phyloP scores from a whole-genome alignment of 192 early-diverging fungal species.

The Mortierella alpina region DNA sequence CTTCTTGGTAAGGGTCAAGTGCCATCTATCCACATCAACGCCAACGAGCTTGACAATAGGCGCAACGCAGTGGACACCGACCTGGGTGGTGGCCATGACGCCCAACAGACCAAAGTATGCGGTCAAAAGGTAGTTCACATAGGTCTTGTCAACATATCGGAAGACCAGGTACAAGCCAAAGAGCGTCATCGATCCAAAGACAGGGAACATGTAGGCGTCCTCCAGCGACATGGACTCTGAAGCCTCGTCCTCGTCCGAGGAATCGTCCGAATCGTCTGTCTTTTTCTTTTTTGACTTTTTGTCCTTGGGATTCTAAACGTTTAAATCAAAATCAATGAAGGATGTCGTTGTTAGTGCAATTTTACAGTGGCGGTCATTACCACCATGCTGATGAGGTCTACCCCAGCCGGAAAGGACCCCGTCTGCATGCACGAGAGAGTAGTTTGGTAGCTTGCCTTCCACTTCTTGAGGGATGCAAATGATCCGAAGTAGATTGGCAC shows the following conservation, averaged over 20 bases:
- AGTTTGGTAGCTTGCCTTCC: constrained; percentile 54
- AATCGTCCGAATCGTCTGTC: constrained; percentile 69
- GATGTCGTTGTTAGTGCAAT: not conserved
- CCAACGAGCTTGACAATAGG: constrained; percentile 52
- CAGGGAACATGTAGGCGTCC: constrained; percentile 94
- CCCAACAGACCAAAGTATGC: constrained; percentile 89
- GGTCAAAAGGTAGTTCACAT: constrained; percentile 84
- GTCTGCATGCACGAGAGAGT: not conserved
- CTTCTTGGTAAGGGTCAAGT: constrained; percentile 74
- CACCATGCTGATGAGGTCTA: not conserved
- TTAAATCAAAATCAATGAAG: not conserved
- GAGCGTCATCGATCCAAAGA: constrained; percentile 87
- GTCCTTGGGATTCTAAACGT: constrained; percentile 53
- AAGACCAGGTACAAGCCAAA: constrained; percentile 89
- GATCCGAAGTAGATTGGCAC: constrained; percentile 91
- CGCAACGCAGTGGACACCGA: constrained; percentile 63
- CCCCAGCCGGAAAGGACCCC: too few relatives aligned
- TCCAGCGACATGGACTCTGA: constrained; percentile 82
- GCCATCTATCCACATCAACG: constrained; percentile 75
- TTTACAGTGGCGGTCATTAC: too few relatives aligned
- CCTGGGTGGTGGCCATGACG: constrained; percentile 78
- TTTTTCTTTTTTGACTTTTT: constrained; percentile 44
- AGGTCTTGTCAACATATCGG: constrained; percentile 86
- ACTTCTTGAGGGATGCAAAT: constrained; percentile 72
- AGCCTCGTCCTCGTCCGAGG: constrained; percentile 71